Conservation (phyloP, 148 eudicot species). For the Euryodendron excelsum region DNA sequence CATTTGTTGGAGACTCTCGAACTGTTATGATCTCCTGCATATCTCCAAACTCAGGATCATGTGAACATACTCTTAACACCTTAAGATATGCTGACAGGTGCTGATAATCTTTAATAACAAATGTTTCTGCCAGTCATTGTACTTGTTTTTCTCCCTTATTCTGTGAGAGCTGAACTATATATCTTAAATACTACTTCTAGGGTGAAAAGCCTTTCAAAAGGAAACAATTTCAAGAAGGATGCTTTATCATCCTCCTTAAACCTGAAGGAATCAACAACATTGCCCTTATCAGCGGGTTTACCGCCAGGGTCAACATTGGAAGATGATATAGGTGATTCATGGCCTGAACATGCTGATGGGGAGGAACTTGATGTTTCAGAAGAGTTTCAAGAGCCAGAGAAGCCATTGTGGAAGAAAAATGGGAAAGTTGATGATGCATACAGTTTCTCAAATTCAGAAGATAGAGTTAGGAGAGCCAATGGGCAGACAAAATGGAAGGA, state of each 20-base stretch:
- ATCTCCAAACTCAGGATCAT: constrained; percentile 93
- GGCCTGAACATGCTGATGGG: constrained; percentile 58
- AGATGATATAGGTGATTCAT: constrained; percentile 57
- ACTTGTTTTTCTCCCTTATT: not conserved
- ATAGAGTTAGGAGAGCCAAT: constrained; percentile 48
- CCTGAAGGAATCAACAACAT: constrained; percentile 64
- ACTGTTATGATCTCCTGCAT: constrained; percentile 99
- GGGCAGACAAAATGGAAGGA: constrained; percentile 66
- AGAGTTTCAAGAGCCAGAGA: constrained; percentile 68
- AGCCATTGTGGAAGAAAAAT: constrained; percentile 56
- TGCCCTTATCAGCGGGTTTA: constrained; percentile 54
- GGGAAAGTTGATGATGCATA: constrained; percentile 51
- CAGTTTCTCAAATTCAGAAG: constrained; percentile 42
- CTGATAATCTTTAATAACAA: not conserved
- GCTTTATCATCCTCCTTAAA: constrained; percentile 44
- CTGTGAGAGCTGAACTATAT: not conserved
- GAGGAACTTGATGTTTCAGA: constrained; percentile 69
- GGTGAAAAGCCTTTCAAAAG: constrained; percentile 98
- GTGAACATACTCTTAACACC: constrained; percentile 96
- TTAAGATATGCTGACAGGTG: constrained; percentile 99
- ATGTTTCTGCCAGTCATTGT: not conserved
- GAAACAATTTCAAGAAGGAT: constrained; percentile 75
- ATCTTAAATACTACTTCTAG: constrained; percentile 25
- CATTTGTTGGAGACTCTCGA: constrained; percentile 93
- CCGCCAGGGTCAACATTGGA: constrained; percentile 48